phyloP scores from a whole-genome alignment of 768 basidiomycete genomes.

The Leccinum fibrillosum region DNA sequence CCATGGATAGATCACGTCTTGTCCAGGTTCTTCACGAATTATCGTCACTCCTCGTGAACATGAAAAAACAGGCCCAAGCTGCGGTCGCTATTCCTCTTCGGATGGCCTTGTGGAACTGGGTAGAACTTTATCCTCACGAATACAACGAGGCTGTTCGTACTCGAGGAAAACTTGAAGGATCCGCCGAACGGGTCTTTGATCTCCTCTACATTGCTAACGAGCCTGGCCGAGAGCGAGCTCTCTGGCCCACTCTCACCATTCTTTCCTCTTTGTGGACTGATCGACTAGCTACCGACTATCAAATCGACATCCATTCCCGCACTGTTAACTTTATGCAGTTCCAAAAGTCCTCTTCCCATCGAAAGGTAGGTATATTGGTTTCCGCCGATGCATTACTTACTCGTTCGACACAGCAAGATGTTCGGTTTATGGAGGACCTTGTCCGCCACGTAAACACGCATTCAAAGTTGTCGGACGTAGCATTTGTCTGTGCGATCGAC shows the following conservation, averaged over 20 bases:
- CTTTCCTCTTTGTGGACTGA: slow-evolving; percentile 76
- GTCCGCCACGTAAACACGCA: slow-evolving; percentile 52
- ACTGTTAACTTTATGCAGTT: slow-evolving; percentile 28
- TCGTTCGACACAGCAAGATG: slow-evolving; percentile 32
- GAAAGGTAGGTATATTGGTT: slow-evolving; percentile 21
- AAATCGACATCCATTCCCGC: slow-evolving; percentile 35
- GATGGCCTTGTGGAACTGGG: slow-evolving; percentile 87
- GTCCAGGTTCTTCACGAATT: slow-evolving; percentile 74
- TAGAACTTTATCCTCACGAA: slow-evolving; percentile 72
- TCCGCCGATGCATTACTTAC: not conserved
- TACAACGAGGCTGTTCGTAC: slow-evolving; percentile 68
- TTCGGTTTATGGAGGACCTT: slow-evolving; percentile 61
- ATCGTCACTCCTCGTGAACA: slow-evolving; percentile 77
- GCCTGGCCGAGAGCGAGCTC: slow-evolving; percentile 44
- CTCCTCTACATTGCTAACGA: slow-evolving; percentile 53
- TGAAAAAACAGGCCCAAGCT: slow-evolving; percentile 70
- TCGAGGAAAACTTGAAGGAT: slow-evolving; percentile 69
- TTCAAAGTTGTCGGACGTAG: slow-evolving; percentile 62
- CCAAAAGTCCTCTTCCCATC: slow-evolving; percentile 30
- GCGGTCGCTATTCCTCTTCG: slow-evolving; percentile 73
- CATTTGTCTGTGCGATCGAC: slow-evolving; percentile 72
- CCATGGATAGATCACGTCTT: slow-evolving; percentile 67
- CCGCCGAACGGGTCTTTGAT: slow-evolving; percentile 86
- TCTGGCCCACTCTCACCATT: slow-evolving; percentile 81
- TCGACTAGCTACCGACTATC: slow-evolving; percentile 57